Evolutionary conservation across 257 asterid species (phyloP).

Genomic region (Thymus mandschuricus): DNA sequence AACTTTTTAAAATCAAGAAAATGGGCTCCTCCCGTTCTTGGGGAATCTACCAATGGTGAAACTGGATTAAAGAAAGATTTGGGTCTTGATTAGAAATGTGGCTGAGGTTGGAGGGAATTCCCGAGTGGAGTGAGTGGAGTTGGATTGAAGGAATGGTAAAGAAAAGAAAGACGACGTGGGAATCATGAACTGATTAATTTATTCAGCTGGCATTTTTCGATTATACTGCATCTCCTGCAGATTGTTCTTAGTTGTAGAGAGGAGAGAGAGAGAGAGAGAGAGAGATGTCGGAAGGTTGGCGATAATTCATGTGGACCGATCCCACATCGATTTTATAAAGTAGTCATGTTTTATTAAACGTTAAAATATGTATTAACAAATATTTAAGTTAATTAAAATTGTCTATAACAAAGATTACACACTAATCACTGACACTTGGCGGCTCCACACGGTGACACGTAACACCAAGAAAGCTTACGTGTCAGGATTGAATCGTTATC

Average conservation of each 20-base stretch:
- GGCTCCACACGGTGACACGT: conserved; percentile 26
- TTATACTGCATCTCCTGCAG: conserved; percentile 15
- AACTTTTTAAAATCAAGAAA: conserved; percentile 39
- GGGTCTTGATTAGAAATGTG: conserved; percentile 25
- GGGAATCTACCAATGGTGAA: conserved; percentile 33
- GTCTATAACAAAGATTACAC: too few relatives aligned
- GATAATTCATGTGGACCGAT: conserved; percentile 38
- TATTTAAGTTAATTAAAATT: neutral
- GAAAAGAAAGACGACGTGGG: conserved; percentile 66
- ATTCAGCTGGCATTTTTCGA: conserved; percentile 23
- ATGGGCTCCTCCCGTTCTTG: conserved; percentile 22
- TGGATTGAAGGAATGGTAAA: conserved; percentile 55
- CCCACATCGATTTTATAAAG: neutral
- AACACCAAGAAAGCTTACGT: conserved; percentile 28
- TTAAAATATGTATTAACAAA: neutral
- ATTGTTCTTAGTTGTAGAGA: conserved; percentile 22
- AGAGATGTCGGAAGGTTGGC: conserved; percentile 20
- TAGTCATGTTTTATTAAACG: neutral
- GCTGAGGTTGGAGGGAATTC: conserved; percentile 41
- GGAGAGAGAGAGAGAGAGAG: neutral
- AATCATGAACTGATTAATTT: conserved; percentile 55
- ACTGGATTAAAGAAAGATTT: conserved; percentile 28
- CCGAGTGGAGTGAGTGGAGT: conserved; percentile 45
- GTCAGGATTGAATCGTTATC: conserved; percentile 10
- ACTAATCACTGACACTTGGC: too few relatives aligned